Percentiles rank a stretch among this genome's conserved stretches.
Evolutionary conservation across 2,329 filamentous ascomycete species (phyloP).

Genomic region (Fusarium sp.): DNA sequence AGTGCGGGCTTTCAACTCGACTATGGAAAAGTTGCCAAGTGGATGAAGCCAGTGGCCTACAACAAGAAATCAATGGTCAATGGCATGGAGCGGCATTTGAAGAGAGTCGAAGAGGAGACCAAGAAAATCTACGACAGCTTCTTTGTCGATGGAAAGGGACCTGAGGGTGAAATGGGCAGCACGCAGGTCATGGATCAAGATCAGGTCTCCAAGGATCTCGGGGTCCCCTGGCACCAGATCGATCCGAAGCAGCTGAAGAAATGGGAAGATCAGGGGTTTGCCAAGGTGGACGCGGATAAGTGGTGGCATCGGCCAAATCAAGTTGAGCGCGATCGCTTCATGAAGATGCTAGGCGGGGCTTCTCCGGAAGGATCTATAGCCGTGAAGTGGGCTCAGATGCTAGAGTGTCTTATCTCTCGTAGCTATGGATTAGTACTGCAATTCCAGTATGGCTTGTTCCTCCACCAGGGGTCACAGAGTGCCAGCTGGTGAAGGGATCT

Average conservation of each 20-base stretch:
- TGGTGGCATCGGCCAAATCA: conserved; percentile 26
- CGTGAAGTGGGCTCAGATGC: not conserved
- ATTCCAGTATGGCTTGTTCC: not conserved
- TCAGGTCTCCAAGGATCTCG: conserved; percentile 29
- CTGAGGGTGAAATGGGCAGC: not conserved
- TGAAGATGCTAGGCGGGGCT: not conserved
- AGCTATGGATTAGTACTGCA: not conserved
- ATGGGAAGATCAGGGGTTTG: conserved; percentile 19
- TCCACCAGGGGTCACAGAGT: not conserved
- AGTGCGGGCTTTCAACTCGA: conserved; percentile 28
- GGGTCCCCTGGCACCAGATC: conserved; percentile 28
- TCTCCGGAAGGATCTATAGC: not conserved
- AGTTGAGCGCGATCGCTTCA: conserved; percentile 14
- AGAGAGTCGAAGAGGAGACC: not conserved
- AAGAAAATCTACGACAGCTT: not conserved
- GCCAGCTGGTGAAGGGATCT: not conserved
- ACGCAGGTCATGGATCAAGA: not conserved
- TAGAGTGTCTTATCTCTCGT: not conserved
- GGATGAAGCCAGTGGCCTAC: conserved; percentile 25
- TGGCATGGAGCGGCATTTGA: not conserved
- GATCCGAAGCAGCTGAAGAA: not conserved
- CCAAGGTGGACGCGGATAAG: conserved; percentile 1
- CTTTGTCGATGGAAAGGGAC: conserved; percentile 11
- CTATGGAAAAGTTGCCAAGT: conserved; percentile 19
- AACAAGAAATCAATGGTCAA: conserved; percentile 15